Conservation (phyloP, 2,329 filamentous ascomycete genomes). For the Hypocrella siamensis region DNA sequence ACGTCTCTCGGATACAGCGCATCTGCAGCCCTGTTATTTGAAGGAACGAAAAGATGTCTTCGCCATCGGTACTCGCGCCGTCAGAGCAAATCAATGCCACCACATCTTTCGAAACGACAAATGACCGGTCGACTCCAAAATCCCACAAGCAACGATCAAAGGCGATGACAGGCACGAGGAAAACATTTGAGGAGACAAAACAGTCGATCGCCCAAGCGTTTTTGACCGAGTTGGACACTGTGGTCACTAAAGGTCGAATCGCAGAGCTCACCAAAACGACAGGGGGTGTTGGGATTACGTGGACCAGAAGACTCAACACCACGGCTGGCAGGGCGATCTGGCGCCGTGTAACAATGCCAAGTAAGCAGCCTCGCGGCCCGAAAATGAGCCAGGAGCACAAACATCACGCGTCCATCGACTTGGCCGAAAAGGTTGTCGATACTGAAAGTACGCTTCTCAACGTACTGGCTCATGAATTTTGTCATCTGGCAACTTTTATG, state of each 20-base stretch:
- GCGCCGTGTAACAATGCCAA: constrained; percentile 41
- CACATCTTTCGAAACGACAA: too few species aligned
- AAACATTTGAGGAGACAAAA: too few species aligned
- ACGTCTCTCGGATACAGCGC: too few species aligned
- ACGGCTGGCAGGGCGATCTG: constrained; percentile 66
- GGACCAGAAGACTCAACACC: constrained; percentile 65
- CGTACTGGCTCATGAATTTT: constrained; percentile 92
- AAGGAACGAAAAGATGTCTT: too few species aligned
- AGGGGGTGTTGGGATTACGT: constrained; percentile 55
- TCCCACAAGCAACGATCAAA: too few species aligned
- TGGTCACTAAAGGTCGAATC: constrained; percentile 46
- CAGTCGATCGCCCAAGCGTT: too few species aligned
- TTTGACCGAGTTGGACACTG: constrained; percentile 50
- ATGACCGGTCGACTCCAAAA: too few species aligned
- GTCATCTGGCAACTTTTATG: constrained; percentile 88
- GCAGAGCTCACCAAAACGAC: constrained; percentile 40
- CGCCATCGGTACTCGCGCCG: too few species aligned
- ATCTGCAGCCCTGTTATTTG: too few species aligned
- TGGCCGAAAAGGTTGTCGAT: constrained; percentile 78
- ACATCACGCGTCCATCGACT: constrained; percentile 66
- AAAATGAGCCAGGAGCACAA: constrained; percentile 18
- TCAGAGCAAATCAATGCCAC: too few species aligned
- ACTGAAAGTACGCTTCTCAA: constrained; percentile 65
- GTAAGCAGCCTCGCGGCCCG: constrained; percentile 10
- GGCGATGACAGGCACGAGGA: too few species aligned